Evolutionary conservation across 2,329 filamentous ascomycete species (phyloP).

Genomic region (Fusarium equiseti): DNA sequence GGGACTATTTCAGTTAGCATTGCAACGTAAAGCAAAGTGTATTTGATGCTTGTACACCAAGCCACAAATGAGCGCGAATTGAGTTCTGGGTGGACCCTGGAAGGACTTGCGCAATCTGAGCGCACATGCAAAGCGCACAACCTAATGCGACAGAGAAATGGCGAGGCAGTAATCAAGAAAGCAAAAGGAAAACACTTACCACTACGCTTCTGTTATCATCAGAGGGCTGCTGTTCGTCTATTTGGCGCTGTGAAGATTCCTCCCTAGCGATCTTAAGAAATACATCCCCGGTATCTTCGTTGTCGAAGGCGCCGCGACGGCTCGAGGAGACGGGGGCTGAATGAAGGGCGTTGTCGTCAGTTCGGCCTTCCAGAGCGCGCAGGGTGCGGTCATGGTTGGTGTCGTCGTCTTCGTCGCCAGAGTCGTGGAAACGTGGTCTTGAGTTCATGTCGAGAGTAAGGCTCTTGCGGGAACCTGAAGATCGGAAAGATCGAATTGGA

Average conservation of each 20-base stretch:
- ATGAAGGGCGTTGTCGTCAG: constrained; percentile 47
- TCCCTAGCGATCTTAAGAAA: constrained; percentile 71
- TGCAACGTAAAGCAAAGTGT: constrained; percentile 15
- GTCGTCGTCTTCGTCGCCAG: constrained; percentile 58
- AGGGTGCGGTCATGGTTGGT: constrained; percentile 63
- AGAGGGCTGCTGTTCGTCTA: constrained; percentile 51
- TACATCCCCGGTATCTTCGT: constrained; percentile 68
- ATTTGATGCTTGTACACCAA: not conserved
- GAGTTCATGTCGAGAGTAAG: constrained; percentile 66
- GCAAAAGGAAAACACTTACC: constrained; percentile 56
- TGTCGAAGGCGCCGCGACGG: constrained; percentile 52
- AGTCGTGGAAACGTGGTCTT: constrained; percentile 58
- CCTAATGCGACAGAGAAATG: constrained; percentile 14
- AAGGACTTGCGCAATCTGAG: constrained; percentile 1
- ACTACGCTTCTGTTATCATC: constrained; percentile 55
- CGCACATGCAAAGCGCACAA: constrained; percentile 13
- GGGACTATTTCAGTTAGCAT: constrained; percentile 57
- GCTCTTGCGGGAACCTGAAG: constrained; percentile 68
- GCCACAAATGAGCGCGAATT: constrained; percentile 6
- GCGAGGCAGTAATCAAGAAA: constrained; percentile 6
- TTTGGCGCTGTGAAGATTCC: constrained; percentile 57
- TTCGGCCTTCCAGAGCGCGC: constrained; percentile 62
- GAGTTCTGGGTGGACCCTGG: constrained; percentile 3
- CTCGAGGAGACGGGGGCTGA: constrained; percentile 58
- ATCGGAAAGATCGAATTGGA: constrained; percentile 68